Evolutionary conservation across 208 protist species (phyloP).

Genomic region (Crithidia thermophila): DNA sequence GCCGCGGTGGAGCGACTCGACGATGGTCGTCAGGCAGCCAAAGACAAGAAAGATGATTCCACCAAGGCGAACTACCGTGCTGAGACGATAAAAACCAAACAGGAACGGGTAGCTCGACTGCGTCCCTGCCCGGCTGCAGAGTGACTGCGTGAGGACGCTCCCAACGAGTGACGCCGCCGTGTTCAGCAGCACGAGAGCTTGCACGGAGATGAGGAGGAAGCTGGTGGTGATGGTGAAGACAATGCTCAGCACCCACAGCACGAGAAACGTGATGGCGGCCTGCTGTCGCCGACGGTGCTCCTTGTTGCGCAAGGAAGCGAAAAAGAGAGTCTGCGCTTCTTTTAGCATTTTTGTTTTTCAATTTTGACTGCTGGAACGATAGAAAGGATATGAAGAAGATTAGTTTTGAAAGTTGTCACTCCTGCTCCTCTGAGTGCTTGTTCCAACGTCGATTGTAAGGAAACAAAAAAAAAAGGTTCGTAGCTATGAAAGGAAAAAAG

Average conservation of each 20-base stretch:
- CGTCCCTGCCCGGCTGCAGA: slow-evolving; percentile 10
- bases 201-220: slow-evolving; percentile 43
- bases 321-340: slow-evolving; percentile 23
- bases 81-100: slow-evolving; percentile 58
- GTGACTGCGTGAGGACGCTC: slow-evolving; percentile 34
- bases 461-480: neutral
- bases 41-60: slow-evolving; percentile 63
- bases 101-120: slow-evolving; percentile 35
- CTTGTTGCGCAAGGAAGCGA: slow-evolving; percentile 1
- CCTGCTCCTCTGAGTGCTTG: too few species aligned
- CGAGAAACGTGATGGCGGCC: slow-evolving; percentile 32
- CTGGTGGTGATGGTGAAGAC: slow-evolving; percentile 35
- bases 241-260: slow-evolving; percentile 46
- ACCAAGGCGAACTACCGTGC: slow-evolving; percentile 54
- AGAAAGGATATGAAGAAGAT: neutral
- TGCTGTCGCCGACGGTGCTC: slow-evolving; percentile 28
- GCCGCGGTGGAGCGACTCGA: slow-evolving; percentile 49
- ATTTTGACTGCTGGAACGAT: too few species aligned
- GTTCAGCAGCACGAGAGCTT: slow-evolving; percentile 53
- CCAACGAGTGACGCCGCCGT: slow-evolving; percentile 39
- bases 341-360: slow-evolving; percentile 2
- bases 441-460: too few species aligned
- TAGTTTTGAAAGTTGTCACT: too few species aligned
- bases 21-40: slow-evolving; percentile 53
- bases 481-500: neutral